These are phyloP conservation scores for Wilcoxina mikolae DNA, from an alignment of 495 filamentous ascomycete species.

Conservation along the genomic window DNA sequence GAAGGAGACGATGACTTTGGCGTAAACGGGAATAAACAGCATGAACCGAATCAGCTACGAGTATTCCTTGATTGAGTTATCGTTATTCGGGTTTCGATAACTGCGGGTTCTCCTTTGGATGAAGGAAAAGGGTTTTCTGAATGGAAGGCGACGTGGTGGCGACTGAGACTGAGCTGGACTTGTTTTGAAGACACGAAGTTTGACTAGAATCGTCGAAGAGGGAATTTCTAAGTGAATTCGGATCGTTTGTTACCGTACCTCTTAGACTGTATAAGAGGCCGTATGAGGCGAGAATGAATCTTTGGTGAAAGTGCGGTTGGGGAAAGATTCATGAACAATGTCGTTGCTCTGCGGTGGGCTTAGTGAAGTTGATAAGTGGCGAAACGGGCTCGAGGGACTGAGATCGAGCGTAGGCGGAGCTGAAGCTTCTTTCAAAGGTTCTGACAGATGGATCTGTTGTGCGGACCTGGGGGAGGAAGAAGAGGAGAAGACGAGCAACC, in stretches of 20 bases:
- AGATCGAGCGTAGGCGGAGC: background rate
- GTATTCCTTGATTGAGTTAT: slow-evolving; percentile 1
- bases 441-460: background rate
- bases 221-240: slow-evolving; percentile 19
- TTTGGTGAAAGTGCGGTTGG: slow-evolving; percentile 27
- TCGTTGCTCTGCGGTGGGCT: background rate
- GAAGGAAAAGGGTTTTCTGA: slow-evolving; percentile 2
- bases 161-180: slow-evolving; percentile 8
- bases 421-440: background rate
- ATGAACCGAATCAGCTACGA: slow-evolving; percentile 20
- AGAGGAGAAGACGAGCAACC: too few relatives aligned
- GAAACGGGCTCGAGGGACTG: background rate
- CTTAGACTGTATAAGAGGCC: slow-evolving; percentile 27
- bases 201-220: slow-evolving; percentile 4
- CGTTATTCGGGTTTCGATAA: background rate
- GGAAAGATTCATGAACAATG: slow-evolving; percentile 30
- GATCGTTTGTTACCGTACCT: slow-evolving; percentile 23
- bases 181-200: slow-evolving; percentile 17
- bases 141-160: slow-evolving; percentile 4
- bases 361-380: slow-evolving; percentile 1
- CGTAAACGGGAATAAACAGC: slow-evolving; percentile 25
- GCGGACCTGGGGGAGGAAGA: background rate
- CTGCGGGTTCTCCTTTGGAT: background rate
- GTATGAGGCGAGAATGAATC: slow-evolving; percentile 29
- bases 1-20: slow-evolving; percentile 13